These are phyloP conservation scores for Combretum micranthum DNA, from an alignment of 345 rosid species.

Conservation along the genomic window DNA sequence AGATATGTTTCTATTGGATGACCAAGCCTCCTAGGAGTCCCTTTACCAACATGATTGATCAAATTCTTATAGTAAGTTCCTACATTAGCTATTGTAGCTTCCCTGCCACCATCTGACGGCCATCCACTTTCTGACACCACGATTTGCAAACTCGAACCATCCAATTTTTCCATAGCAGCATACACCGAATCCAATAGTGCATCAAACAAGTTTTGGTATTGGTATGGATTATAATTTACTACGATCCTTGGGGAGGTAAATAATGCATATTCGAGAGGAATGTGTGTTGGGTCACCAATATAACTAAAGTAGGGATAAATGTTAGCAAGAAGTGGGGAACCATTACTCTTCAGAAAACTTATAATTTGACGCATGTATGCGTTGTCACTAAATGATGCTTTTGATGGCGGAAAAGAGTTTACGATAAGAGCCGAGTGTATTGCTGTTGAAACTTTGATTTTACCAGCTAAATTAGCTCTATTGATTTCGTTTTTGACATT, in stretches of 20 bases:
- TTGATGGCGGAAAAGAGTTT: slow-evolving; percentile 24
- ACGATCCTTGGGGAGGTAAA: slow-evolving; percentile 12
- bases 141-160: too few species aligned
- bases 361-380: slow-evolving; percentile 24
- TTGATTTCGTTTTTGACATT: too few species aligned
- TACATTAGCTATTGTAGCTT: slow-evolving; percentile 13
- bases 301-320: slow-evolving; percentile 28
- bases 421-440: slow-evolving; percentile 8
- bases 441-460: slow-evolving; percentile 37
- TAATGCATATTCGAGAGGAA: slow-evolving; percentile 15
- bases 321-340: slow-evolving; percentile 28
- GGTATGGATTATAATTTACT: slow-evolving; percentile 8
- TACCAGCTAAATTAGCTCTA: slow-evolving; percentile 11
- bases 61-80: slow-evolving; percentile 16
- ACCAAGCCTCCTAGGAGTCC: slow-evolving; percentile 35
- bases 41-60: slow-evolving; percentile 20
- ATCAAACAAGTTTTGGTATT: slow-evolving; percentile 20
- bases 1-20: too few species aligned
- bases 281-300: not conserved
- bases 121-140: slow-evolving; percentile 31
- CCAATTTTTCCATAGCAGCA: slow-evolving; percentile 18
- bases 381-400: slow-evolving; percentile 1
- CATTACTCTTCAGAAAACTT: slow-evolving; percentile 10
- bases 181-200: slow-evolving; percentile 25
- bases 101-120: slow-evolving; percentile 19